Percentiles rank a stretch among this genome's conserved stretches.
These are phyloP conservation scores for Calamus simplicifolius DNA, from an alignment of 176 grass and related monocot genomes.

Conservation along the genomic window DNA sequence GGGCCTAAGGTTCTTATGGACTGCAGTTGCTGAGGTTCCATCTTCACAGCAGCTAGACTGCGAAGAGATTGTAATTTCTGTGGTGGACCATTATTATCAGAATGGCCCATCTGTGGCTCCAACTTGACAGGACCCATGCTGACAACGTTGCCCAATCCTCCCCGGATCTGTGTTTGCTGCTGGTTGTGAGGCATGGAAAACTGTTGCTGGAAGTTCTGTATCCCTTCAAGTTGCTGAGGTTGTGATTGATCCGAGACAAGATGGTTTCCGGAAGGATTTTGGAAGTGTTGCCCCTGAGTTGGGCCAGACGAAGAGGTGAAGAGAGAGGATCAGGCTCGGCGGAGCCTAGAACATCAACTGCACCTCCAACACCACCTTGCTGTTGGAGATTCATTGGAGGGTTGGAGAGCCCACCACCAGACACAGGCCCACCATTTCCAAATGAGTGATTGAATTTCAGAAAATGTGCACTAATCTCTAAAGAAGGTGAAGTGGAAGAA, in stretches of 20 bases:
- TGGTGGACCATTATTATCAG: constrained; percentile 1
- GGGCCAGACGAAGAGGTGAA: not conserved
- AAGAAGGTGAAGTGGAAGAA: too few species aligned
- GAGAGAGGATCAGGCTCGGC: constrained; percentile 3
- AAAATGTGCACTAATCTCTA: too few species aligned
- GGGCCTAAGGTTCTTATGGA: constrained; percentile 8
- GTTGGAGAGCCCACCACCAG: constrained; percentile 3
- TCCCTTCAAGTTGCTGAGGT: constrained; percentile 7
- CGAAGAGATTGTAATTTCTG: constrained; percentile 5
- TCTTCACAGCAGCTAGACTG: constrained; percentile 12
- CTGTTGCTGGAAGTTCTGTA: constrained; percentile 21
- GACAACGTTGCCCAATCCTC: constrained; percentile 11
- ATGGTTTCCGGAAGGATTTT: not conserved
- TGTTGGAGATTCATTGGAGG: not conserved
- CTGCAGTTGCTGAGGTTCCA: constrained; percentile 11
- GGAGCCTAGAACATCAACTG: constrained; percentile 1
- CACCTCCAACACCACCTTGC: not conserved
- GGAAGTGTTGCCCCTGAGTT: constrained; percentile 3
- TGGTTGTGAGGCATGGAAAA: constrained; percentile 19
- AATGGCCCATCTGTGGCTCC: constrained; percentile 2
- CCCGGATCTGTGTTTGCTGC: constrained; percentile 8
- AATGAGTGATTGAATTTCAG: constrained; percentile 21
- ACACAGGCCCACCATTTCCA: too few species aligned
- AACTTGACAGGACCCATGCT: not conserved
- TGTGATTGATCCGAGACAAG: not conserved